A percentile compares a stretch with the other conserved stretches of the same genome.
These are phyloP conservation scores for Obelidium mucronatum DNA, from an alignment of 192 early-diverging fungal genomes.

Conservation along the genomic window DNA sequence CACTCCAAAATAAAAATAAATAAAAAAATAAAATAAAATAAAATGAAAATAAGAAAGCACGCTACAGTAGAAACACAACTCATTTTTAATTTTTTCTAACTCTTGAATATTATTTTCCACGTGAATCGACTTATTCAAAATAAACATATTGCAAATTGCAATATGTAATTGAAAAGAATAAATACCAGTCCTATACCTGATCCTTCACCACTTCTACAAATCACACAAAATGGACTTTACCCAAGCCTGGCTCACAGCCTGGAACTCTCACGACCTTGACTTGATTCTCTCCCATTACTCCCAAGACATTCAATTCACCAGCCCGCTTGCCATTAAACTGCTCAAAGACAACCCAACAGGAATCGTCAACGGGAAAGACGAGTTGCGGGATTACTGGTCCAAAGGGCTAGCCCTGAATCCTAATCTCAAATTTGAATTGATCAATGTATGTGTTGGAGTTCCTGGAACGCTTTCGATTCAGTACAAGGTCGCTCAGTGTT, in stretches of 20 bases:
- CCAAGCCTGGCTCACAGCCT: background rate
- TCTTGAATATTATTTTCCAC: too few species aligned
- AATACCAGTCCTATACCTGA: too few species aligned
- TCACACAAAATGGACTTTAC: background rate
- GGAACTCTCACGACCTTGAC: conserved; percentile 5
- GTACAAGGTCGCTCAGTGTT: background rate
- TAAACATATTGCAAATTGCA: too few species aligned
- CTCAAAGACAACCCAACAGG: background rate
- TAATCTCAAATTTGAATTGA: background rate
- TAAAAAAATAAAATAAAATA: too few species aligned
- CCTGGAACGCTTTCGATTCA: background rate
- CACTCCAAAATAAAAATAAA: too few species aligned
- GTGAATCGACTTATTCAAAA: too few species aligned
- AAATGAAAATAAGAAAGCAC: too few species aligned
- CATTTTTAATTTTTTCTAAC: too few species aligned
- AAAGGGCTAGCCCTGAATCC: background rate
- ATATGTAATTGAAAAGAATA: too few species aligned
- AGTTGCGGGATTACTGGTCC: background rate
- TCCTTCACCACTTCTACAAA: too few species aligned
- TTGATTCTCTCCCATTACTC: background rate
- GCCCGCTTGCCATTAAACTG: background rate
- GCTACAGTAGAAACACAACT: too few species aligned
- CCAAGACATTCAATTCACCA: conserved; percentile 2
- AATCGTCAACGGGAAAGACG: background rate
- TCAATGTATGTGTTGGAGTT: background rate